Evolutionary conservation across 2,329 filamentous ascomycete genomes (phyloP).

Genomic region (Nigrograna mackinnonii): DNA sequence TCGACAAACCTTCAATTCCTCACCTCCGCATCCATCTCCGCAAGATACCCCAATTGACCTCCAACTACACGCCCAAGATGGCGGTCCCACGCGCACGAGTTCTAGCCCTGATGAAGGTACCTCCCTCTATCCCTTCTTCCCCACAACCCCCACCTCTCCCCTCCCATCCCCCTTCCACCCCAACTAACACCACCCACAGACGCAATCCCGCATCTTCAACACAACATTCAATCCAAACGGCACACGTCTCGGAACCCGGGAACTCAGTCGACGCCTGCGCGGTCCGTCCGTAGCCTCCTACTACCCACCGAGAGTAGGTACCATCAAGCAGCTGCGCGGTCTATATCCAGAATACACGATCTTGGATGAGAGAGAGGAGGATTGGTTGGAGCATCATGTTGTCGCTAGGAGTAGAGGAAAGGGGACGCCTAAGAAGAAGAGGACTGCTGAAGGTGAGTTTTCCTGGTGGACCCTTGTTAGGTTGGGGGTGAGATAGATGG

Average conservation of each 20-base stretch:
- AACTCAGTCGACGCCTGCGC: slow-evolving; percentile 83
- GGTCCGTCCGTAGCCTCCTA: slow-evolving; percentile 85
- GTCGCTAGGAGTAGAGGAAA: slow-evolving; percentile 68
- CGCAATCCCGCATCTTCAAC: slow-evolving; percentile 89
- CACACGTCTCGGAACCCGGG: slow-evolving; percentile 84
- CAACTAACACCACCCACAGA: slow-evolving; percentile 52
- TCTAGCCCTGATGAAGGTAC: slow-evolving; percentile 78
- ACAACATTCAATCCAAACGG: slow-evolving; percentile 87
- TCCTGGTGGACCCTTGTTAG: slow-evolving; percentile 21
- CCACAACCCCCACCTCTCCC: not conserved
- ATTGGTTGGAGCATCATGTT: slow-evolving; percentile 73
- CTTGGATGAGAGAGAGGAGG: slow-evolving; percentile 76
- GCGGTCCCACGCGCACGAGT: slow-evolving; percentile 57
- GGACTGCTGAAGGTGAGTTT: slow-evolving; percentile 54
- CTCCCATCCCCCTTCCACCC: not conserved
- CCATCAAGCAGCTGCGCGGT: slow-evolving; percentile 73
- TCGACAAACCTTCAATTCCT: slow-evolving; percentile 4
- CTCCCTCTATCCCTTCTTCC: slow-evolving; percentile 1
- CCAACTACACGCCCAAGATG: slow-evolving; percentile 16
- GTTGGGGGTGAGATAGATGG: not conserved
- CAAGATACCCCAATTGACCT: not conserved
- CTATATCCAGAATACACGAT: slow-evolving; percentile 70
- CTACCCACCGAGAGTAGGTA: slow-evolving; percentile 78
- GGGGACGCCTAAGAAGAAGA: slow-evolving; percentile 88
- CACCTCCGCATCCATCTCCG: slow-evolving; percentile 10